phyloP scores from a whole-genome alignment of 495 filamentous ascomycete species.

The Schizothecium vesticola region DNA sequence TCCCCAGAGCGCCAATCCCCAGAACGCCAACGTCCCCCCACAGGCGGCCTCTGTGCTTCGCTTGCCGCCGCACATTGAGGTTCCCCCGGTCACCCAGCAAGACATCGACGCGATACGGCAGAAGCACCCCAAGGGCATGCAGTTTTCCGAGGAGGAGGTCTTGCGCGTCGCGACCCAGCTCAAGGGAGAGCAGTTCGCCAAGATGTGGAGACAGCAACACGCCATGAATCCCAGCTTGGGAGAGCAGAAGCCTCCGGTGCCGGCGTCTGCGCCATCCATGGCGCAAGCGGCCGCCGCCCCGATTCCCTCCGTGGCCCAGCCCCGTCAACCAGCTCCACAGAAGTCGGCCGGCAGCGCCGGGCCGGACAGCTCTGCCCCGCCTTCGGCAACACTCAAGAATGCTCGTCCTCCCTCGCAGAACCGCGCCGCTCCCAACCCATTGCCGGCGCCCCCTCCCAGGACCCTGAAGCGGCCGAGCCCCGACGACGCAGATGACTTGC shows the following conservation, averaged over 20 bases:
- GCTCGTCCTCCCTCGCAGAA: conserved; percentile 6
- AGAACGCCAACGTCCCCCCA: background rate
- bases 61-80: background rate
- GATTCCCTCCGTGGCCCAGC: background rate
- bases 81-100: background rate
- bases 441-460: conserved; percentile 23
- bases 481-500: conserved; percentile 58
- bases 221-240: background rate
- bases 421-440: conserved; percentile 14
- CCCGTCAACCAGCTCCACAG: conserved; percentile 5
- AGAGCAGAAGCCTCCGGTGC: conserved; percentile 1
- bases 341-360: background rate
- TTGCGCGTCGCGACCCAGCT: background rate
- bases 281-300: background rate
- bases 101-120: background rate
- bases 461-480: conserved; percentile 52
- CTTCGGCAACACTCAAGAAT: conserved; percentile 14
- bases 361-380: conserved; percentile 12
- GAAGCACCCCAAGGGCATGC: background rate
- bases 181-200: background rate
- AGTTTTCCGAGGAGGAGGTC: background rate
- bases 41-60: background rate
- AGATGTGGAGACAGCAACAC: background rate
- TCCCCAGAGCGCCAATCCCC: background rate
- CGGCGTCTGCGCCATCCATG: background rate